phyloP scores from a whole-genome alignment of 208 protist genomes.

The Crithidia thermophila region DNA sequence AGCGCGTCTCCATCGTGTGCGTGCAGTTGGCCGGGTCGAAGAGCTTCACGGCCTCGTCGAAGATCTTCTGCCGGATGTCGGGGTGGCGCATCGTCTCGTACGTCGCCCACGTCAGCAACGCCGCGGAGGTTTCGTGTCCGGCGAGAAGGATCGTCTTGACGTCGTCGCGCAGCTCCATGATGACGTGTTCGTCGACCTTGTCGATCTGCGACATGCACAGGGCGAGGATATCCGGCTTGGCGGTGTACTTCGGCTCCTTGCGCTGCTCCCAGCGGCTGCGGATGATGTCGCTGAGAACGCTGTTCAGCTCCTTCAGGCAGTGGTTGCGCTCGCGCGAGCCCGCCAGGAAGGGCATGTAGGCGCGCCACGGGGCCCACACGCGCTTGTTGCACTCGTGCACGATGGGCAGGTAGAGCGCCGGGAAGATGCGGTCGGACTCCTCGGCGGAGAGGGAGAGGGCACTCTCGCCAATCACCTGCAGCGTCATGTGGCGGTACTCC shows the following conservation, averaged over 20 bases:
- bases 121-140: constrained; percentile 90
- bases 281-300: constrained; percentile 79
- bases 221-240: constrained; percentile 71
- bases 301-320: constrained; percentile 80
- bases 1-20: constrained; percentile 52
- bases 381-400: constrained; percentile 90
- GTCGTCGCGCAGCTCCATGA: constrained; percentile 82
- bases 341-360: constrained; percentile 77
- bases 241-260: constrained; percentile 38
- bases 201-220: constrained; percentile 88
- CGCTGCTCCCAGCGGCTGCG: constrained; percentile 56
- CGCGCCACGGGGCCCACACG: constrained; percentile 89
- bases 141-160: constrained; percentile 92
- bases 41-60: constrained; percentile 62
- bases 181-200: constrained; percentile 48
- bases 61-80: constrained; percentile 56
- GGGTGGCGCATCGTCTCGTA: constrained; percentile 83
- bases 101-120: constrained; percentile 89
- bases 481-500: constrained; percentile 91
- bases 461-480: constrained; percentile 89
- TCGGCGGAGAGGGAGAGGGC: constrained; percentile 79
- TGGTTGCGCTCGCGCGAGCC: constrained; percentile 65
- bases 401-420: constrained; percentile 88
- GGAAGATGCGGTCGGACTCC: constrained; percentile 89
- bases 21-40: constrained; percentile 77